phyloP scores from a whole-genome alignment of 805 yeast species.

The Yarrowia sp. region DNA sequence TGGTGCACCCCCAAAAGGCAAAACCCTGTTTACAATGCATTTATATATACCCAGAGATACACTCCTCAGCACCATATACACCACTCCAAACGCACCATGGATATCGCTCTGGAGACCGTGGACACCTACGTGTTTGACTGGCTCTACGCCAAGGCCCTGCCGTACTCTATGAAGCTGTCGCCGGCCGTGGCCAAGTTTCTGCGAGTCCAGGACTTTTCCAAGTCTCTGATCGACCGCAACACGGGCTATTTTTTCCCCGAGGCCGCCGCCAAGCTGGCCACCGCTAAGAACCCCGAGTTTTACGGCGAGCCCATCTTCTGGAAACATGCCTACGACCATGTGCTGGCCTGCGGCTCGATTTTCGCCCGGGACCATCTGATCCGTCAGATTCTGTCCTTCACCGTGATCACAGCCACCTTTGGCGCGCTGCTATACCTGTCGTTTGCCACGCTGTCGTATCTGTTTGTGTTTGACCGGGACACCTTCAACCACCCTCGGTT shows the following conservation, averaged over 20 bases:
- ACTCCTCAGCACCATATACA: background rate
- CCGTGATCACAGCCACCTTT: constrained; percentile 73
- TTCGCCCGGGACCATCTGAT: constrained; percentile 73
- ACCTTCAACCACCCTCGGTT: constrained; percentile 96
- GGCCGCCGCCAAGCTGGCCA: constrained; percentile 13
- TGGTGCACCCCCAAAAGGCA: constrained; percentile 19
- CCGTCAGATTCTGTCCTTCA: constrained; percentile 74
- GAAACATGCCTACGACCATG: constrained; percentile 54
- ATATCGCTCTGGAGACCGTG: constrained; percentile 80
- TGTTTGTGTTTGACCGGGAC: constrained; percentile 81
- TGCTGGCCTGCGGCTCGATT: constrained; percentile 63
- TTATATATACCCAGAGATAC: constrained; percentile 1
- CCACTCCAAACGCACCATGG: constrained; percentile 60
- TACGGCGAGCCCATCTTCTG: constrained; percentile 72
- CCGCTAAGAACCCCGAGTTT: constrained; percentile 50
- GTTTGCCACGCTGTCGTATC: constrained; percentile 79
- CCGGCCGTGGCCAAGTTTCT: constrained; percentile 27
- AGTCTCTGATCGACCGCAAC: constrained; percentile 20
- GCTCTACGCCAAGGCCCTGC: constrained; percentile 72
- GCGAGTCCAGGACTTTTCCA: constrained; percentile 20
- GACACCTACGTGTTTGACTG: constrained; percentile 80
- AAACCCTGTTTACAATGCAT: constrained; percentile 2
- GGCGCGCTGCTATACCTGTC: constrained; percentile 84
- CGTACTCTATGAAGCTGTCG: constrained; percentile 48
- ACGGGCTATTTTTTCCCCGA: constrained; percentile 33